These are phyloP conservation scores for Hortiboletus rubellus DNA, from an alignment of 1,284 basidiomycete species.

Conservation along the genomic window DNA sequence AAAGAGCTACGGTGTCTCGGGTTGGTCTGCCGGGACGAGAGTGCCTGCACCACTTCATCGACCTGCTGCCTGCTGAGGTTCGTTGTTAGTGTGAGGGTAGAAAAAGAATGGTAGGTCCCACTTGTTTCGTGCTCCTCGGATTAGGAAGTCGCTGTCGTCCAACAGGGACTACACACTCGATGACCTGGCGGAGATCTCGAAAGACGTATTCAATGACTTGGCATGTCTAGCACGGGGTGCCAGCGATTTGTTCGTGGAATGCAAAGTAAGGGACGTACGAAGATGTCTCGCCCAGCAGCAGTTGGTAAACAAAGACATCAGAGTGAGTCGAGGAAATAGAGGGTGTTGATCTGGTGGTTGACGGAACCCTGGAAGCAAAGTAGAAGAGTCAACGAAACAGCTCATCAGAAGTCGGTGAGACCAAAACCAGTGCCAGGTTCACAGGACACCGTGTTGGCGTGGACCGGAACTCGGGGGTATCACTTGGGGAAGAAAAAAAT, in stretches of 20 bases:
- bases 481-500: slow-evolving; percentile 2
- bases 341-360: slow-evolving; percentile 85
- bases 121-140: slow-evolving; percentile 82
- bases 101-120: slow-evolving; percentile 31
- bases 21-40: slow-evolving; percentile 49
- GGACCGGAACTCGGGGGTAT: neutral
- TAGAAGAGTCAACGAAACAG: neutral
- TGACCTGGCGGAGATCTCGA: slow-evolving; percentile 72
- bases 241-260: neutral
- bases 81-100: neutral
- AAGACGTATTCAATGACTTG: slow-evolving; percentile 59
- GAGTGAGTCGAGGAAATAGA: slow-evolving; percentile 88
- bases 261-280: slow-evolving; percentile 6
- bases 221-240: neutral
- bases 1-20: slow-evolving; percentile 19
- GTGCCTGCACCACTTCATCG: slow-evolving; percentile 58
- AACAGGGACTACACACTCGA: slow-evolving; percentile 78
- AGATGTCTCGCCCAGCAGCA: slow-evolving; percentile 12
- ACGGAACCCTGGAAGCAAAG: slow-evolving; percentile 63
- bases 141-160: slow-evolving; percentile 83
- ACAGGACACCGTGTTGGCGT: neutral
- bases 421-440: too few relatives aligned
- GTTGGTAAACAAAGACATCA: slow-evolving; percentile 65
- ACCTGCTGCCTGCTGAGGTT: slow-evolving; percentile 71
- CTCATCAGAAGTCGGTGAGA: too few relatives aligned